These are phyloP conservation scores for Cylindrotheca fusiformis DNA, from an alignment of 108 stramenopile genomes.

Conservation along the genomic window DNA sequence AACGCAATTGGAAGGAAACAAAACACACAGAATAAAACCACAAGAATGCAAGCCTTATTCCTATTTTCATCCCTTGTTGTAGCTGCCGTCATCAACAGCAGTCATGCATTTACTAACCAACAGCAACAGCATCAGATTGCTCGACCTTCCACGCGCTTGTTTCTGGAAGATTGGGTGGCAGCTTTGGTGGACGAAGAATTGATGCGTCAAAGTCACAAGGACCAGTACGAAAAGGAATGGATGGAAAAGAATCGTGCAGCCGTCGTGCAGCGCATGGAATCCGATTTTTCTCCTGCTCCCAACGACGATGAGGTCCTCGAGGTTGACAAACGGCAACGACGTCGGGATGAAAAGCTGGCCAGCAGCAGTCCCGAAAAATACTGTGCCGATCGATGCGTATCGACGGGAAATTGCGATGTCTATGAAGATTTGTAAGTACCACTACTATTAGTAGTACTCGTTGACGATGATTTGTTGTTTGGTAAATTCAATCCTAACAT, in stretches of 20 bases:
- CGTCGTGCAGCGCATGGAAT: conserved; percentile 19
- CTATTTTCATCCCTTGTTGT: too few species aligned
- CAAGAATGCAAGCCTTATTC: too few species aligned
- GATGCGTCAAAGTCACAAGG: conserved; percentile 41
- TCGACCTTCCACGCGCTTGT: conserved; percentile 12
- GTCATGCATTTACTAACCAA: too few species aligned
- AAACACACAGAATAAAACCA: too few species aligned
- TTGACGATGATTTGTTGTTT: neutral
- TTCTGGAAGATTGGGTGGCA: conserved; percentile 40
- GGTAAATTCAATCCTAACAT: neutral
- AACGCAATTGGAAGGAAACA: too few species aligned
- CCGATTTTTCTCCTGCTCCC: neutral
- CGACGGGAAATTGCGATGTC: conserved; percentile 82
- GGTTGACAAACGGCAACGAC: conserved; percentile 21
- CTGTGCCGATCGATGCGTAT: conserved; percentile 79
- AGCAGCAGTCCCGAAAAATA: conserved; percentile 55
- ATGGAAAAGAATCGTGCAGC: conserved; percentile 46
- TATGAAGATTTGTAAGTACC: conserved; percentile 49
- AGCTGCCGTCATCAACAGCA: too few species aligned
- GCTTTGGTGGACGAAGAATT: conserved; percentile 50
- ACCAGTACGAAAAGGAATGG: conserved; percentile 46
- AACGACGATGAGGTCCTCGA: conserved; percentile 10
- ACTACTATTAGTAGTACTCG: neutral
- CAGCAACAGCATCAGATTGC: too few species aligned
- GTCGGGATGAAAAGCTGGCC: conserved; percentile 63